phyloP scores from a whole-genome alignment of 257 asterid species.

The Fraxinus anomala region DNA sequence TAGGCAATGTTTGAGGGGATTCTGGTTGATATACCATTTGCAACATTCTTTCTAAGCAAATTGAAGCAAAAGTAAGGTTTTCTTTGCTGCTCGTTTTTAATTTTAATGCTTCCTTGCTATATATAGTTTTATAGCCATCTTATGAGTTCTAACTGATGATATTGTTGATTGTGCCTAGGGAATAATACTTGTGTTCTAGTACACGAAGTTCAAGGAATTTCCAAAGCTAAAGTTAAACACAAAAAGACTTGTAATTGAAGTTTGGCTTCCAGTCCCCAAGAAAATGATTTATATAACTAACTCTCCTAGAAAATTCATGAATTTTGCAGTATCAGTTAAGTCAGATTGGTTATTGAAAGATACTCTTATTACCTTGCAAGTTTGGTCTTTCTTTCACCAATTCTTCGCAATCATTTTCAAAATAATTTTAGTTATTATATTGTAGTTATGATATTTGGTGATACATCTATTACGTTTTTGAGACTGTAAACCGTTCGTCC shows the following conservation, averaged over 20 bases:
- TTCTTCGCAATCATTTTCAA: neutral
- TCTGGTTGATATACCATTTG: constrained; percentile 96
- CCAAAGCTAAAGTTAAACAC: constrained; percentile 3
- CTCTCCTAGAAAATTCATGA: neutral
- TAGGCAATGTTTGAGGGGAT: constrained; percentile 99
- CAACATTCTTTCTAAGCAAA: constrained; percentile 97
- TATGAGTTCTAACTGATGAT: constrained; percentile 17
- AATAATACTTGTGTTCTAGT: neutral
- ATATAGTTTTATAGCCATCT: neutral
- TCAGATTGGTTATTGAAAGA: neutral
- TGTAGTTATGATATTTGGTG: neutral
- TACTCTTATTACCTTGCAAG: neutral
- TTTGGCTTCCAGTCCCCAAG: constrained; percentile 1
- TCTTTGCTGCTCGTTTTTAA: constrained; percentile 17
- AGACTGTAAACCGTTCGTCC: neutral
- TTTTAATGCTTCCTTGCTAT: neutral
- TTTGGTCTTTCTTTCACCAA: neutral
- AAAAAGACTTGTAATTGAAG: constrained; percentile 18
- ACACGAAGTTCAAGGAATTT: neutral
- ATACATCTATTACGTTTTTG: neutral
- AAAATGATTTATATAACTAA: neutral
- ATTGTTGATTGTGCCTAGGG: neutral
- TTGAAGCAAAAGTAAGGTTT: constrained; percentile 87
- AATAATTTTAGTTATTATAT: neutral
- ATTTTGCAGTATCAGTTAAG: neutral